Conservation (phyloP, 2,329 filamentous ascomycete species). For the Phyllosticta citriasiana region DNA sequence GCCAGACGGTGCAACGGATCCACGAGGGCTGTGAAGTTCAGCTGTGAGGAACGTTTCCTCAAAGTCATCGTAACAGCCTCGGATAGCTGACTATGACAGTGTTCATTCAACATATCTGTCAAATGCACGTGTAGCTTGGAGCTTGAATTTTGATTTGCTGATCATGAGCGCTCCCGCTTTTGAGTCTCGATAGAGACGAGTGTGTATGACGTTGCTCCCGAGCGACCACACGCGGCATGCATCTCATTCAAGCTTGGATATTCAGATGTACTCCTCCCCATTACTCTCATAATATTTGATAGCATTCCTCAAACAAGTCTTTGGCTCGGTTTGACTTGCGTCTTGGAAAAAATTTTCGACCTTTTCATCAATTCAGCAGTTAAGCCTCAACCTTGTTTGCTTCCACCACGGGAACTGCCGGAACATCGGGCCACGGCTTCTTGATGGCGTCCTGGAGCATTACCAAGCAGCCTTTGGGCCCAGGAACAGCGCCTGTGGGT, state of each 20-base stretch:
- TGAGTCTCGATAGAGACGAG: neutral
- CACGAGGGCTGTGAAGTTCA: neutral
- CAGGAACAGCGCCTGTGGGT: slow-evolving; percentile 57
- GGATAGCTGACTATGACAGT: neutral
- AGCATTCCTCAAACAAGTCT: neutral
- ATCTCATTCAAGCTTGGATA: neutral
- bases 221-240: neutral
- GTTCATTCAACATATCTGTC: neutral
- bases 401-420: neutral
- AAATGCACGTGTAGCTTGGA: neutral
- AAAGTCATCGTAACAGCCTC: neutral
- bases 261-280: neutral
- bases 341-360: neutral
- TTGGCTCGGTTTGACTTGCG: neutral
- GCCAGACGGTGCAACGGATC: neutral
- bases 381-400: neutral
- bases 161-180: neutral
- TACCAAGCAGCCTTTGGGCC: slow-evolving; percentile 78
- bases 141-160: neutral
- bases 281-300: neutral
- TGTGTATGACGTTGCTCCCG: neutral
- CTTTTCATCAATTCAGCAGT: neutral
- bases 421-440: slow-evolving; percentile 55
- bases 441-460: slow-evolving; percentile 85
- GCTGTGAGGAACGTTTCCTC: neutral